These are phyloP conservation scores for Noccaea caerulescens DNA, from an alignment of 345 rosid species.

Conservation along the genomic window DNA sequence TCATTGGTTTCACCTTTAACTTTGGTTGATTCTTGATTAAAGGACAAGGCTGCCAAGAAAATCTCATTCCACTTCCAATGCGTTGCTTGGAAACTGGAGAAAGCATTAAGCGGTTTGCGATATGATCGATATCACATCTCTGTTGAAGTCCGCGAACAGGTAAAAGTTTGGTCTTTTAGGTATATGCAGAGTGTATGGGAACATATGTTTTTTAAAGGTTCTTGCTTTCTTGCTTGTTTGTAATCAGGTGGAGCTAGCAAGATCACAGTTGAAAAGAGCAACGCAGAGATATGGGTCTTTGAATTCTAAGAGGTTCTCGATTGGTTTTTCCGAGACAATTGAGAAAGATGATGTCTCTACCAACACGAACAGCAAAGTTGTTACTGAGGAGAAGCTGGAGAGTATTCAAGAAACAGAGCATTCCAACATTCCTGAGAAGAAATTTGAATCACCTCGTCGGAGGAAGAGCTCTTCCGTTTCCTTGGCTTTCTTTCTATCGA, in stretches of 20 bases:
- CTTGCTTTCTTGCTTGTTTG: neutral
- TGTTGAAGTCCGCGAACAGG: conserved; percentile 89
- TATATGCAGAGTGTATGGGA: neutral
- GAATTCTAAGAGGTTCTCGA: conserved; percentile 53
- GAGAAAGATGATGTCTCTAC: conserved; percentile 50
- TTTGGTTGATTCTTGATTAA: conserved; percentile 48
- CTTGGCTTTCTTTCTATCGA: conserved; percentile 43
- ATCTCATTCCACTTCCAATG: conserved; percentile 77
- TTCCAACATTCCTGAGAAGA: conserved; percentile 27
- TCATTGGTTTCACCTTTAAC: conserved; percentile 45
- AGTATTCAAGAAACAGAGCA: conserved; percentile 30
- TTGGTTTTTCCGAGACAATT: conserved; percentile 54
- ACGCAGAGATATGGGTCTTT: conserved; percentile 65
- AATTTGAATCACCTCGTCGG: conserved; percentile 36
- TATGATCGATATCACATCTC: conserved; percentile 75
- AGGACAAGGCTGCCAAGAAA: conserved; percentile 78
- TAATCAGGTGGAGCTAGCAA: conserved; percentile 71
- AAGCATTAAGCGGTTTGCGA: conserved; percentile 68
- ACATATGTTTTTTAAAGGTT: conserved; percentile 8
- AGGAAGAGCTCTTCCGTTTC: conserved; percentile 44
- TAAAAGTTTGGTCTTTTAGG: conserved; percentile 18
- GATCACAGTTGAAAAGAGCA: conserved; percentile 80
- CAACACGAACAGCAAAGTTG: conserved; percentile 43
- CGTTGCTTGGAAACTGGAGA: conserved; percentile 85
- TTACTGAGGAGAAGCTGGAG: conserved; percentile 44